phyloP scores from a whole-genome alignment of 2,329 filamentous ascomycete genomes.

The Hortaea werneckii region DNA sequence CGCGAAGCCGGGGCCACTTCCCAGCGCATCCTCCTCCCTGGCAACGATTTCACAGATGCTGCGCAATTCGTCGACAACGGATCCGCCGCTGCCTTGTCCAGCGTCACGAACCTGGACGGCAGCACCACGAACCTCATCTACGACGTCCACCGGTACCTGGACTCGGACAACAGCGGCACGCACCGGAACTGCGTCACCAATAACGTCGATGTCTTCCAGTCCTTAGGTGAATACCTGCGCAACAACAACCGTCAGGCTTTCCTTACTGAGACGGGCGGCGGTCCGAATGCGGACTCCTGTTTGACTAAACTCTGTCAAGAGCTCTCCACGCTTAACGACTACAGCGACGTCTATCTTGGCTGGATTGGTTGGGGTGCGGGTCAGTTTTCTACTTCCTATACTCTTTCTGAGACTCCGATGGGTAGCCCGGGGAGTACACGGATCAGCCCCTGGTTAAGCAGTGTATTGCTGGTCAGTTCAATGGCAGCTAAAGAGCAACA shows the following conservation, averaged over 20 bases:
- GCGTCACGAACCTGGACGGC: conserved; percentile 20
- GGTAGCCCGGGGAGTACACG: conserved; percentile 5
- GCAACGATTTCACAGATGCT: conserved; percentile 39
- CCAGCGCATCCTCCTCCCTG: conserved; percentile 56
- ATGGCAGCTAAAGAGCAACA: neutral
- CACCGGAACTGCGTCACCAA: conserved; percentile 19
- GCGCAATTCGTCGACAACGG: conserved; percentile 12
- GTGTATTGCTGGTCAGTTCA: conserved; percentile 17
- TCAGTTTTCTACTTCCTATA: conserved; percentile 19
- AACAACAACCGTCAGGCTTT: conserved; percentile 30
- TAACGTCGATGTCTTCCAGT: conserved; percentile 18
- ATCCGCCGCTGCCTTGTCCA: conserved; percentile 17
- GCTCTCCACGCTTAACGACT: conserved; percentile 16
- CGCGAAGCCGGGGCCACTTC: conserved; percentile 50
- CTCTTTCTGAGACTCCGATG: conserved; percentile 20
- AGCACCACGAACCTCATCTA: conserved; percentile 26
- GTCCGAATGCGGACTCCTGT: conserved; percentile 24
- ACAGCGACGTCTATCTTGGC: conserved; percentile 23
- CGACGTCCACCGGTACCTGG: conserved; percentile 30
- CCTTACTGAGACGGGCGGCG: conserved; percentile 33
- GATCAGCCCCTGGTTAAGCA: conserved; percentile 15
- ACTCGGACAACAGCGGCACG: conserved; percentile 31
- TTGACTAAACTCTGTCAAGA: conserved; percentile 7
- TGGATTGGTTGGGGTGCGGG: conserved; percentile 26
- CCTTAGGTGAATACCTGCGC: conserved; percentile 26